Evolutionary conservation across 1,284 basidiomycete genomes (phyloP).

Genomic region (Psilocybe mexicana): DNA sequence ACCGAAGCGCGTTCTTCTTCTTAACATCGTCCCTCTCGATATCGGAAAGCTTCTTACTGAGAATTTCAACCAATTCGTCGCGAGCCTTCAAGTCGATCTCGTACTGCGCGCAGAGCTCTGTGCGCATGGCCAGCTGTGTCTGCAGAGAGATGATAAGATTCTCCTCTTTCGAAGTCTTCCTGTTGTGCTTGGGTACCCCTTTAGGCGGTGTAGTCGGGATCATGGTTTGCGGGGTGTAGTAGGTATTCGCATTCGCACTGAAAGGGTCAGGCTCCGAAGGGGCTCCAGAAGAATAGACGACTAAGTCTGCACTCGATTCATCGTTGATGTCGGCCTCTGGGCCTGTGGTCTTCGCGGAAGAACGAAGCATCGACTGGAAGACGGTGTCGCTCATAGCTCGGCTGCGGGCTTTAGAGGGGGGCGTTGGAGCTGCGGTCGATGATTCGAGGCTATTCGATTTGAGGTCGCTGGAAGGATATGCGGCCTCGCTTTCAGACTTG

Average conservation of each 20-base stretch:
- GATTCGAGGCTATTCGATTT: conserved; percentile 23
- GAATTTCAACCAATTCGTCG: conserved; percentile 65
- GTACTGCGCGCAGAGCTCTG: conserved; percentile 70
- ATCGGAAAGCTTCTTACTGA: conserved; percentile 52
- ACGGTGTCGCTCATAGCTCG: conserved; percentile 63
- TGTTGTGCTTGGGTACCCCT: conserved; percentile 46
- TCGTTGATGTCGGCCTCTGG: conserved; percentile 67
- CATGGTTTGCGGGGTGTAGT: conserved; percentile 71
- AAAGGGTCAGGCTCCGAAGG: conserved; percentile 67
- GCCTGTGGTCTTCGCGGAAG: conserved; percentile 25
- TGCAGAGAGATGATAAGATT: conserved; percentile 68
- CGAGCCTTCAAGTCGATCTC: conserved; percentile 70
- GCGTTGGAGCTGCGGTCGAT: conserved; percentile 28
- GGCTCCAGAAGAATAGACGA: conserved; percentile 41
- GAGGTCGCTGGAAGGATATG: conserved; percentile 30
- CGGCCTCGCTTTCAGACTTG: conserved; percentile 26
- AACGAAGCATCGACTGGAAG: conserved; percentile 53
- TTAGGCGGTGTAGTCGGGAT: conserved; percentile 67
- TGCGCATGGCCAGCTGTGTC: conserved; percentile 68
- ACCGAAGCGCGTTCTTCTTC: conserved; percentile 50
- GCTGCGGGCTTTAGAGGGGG: conserved; percentile 40
- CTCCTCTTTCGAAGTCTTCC: conserved; percentile 68
- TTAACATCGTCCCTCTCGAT: conserved; percentile 62
- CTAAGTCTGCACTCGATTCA: conserved; percentile 45
- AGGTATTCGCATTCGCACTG: conserved; percentile 68